Evolutionary conservation across 192 early-diverging fungal species (phyloP).

Genomic region (Oehlia diaphana): DNA sequence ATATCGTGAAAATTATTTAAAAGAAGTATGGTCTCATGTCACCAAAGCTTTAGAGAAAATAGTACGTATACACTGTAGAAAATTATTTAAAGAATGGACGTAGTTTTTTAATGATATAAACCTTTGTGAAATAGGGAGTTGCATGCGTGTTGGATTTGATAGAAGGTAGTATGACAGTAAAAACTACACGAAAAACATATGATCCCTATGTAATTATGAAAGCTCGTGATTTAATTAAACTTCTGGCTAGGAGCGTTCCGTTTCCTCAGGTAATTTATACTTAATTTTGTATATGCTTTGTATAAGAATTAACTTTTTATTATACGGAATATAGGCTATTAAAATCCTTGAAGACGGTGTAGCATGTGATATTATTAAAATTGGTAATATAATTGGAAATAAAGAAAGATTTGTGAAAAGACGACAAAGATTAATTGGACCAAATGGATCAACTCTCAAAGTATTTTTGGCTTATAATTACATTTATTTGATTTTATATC

Average conservation of each 20-base stretch:
- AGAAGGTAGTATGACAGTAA: conserved; percentile 97
- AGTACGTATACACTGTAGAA: conserved; percentile 36
- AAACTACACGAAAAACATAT: conserved; percentile 92
- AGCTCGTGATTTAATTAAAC: conserved; percentile 92
- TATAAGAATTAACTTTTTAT: not conserved
- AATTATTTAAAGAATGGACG: not conserved
- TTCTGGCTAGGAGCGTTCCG: conserved; percentile 91
- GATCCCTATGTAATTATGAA: conserved; percentile 96
- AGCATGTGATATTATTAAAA: conserved; percentile 95
- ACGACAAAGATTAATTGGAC: conserved; percentile 91
- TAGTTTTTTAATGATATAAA: not conserved
- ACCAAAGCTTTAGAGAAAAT: conserved; percentile 77
- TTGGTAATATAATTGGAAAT: conserved; percentile 91
- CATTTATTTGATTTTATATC: not conserved
- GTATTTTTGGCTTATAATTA: conserved; percentile 30
- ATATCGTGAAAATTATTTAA: conserved; percentile 94
- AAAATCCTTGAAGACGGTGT: conserved; percentile 92
- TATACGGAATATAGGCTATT: conserved; percentile 54
- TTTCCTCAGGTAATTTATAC: conserved; percentile 68
- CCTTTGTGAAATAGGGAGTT: conserved; percentile 61
- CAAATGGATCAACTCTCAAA: conserved; percentile 93
- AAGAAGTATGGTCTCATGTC: conserved; percentile 88
- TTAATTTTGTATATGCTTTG: not conserved
- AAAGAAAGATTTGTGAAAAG: conserved; percentile 99
- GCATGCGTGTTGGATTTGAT: conserved; percentile 90